A percentile compares a stretch with the other conserved stretches of the same genome.
Evolutionary conservation across 768 basidiomycete genomes (phyloP).

Genomic region (Amanita rubescens): DNA sequence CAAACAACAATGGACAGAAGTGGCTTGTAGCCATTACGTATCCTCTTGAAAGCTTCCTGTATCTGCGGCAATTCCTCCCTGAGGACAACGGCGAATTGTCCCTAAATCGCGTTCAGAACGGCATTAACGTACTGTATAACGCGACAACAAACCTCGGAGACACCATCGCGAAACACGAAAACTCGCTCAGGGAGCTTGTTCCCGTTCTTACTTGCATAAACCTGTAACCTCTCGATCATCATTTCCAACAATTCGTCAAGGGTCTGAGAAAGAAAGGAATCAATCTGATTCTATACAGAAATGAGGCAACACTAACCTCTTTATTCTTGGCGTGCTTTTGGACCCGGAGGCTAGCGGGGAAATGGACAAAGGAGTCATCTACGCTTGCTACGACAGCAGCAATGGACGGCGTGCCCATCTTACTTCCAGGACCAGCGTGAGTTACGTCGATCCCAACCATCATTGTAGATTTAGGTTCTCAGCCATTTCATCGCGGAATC

Average conservation of each 20-base stretch:
- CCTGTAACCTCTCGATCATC: conserved; percentile 61
- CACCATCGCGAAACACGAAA: conserved; percentile 73
- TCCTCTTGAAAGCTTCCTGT: conserved; percentile 47
- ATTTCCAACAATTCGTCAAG: conserved; percentile 56
- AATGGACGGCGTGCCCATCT: conserved; percentile 71
- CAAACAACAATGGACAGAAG: conserved; percentile 69
- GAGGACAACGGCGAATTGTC: conserved; percentile 63
- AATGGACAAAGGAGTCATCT: conserved; percentile 65
- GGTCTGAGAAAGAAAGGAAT: conserved; percentile 41
- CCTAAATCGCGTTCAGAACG: conserved; percentile 30
- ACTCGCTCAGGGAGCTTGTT: conserved; percentile 56
- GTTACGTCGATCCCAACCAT: conserved; percentile 83
- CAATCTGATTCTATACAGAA: conserved; percentile 4
- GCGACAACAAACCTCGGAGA: conserved; percentile 44
- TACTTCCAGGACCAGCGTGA: conserved; percentile 63
- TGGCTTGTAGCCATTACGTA: conserved; percentile 47
- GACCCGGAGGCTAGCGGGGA: conserved; percentile 64
- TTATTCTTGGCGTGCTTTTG: conserved; percentile 43
- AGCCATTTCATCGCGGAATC: conserved; percentile 54
- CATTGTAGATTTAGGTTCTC: conserved; percentile 62
- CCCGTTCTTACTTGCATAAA: conserved; percentile 49
- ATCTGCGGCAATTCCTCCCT: conserved; percentile 57
- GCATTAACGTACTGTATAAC: background rate
- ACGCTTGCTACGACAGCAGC: conserved; percentile 77
- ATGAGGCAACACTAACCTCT: conserved; percentile 23